Evolutionary conservation across 1,139 yeast species (phyloP), one percentile per base, ranked within the genome.

Genomic region (Kazachstania sp.): DNA sequence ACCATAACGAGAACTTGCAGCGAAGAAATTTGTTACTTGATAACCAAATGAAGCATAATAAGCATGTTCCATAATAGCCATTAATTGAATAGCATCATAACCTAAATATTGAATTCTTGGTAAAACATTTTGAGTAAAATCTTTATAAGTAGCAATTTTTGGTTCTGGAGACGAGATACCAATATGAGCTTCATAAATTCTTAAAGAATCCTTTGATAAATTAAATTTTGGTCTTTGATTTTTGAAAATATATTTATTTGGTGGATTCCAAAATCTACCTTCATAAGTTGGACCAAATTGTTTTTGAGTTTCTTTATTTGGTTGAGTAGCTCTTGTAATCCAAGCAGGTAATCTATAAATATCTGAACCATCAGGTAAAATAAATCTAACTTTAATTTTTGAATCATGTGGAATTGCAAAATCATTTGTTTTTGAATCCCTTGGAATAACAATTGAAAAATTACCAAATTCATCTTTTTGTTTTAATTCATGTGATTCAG

Each of bases 11-110:
- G 97, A 88, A 39, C 94, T 82, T 29, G 78, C 75, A 1, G 97
- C 97, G 65, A 86, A 92, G 63, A 90, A 92, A 51, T 84, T 86
- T 37, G 97, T 90, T 31, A 92, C 82, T 66, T 92, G 98, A 66
- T 92, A 92, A 6, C 98, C 98, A 65, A 92, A 92, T 0, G 95
- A 86, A 1, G 97, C 98, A 64, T 92, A 92, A 66, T 92, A 92
- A 1, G 98, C 97, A 65, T 92, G 98, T 66, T 92, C 98, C 98
- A 92, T 92, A 45, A 92, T 77, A 0, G 98, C 97, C 98, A 92
- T 92, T 61, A 92, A 74, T 67, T 92, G 98, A 57, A 92, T 84
- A 7, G 95, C 82, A 63, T 92, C 87, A 66, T 92, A 92, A 23
- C 97, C 97, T 53, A 90, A 73, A 53, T 81, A 77, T 58, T 79